Evolutionary conservation across 805 yeast genomes (phyloP), one percentile per base, ranked within the genome.

Genomic region (Candida palmyrensis): DNA sequence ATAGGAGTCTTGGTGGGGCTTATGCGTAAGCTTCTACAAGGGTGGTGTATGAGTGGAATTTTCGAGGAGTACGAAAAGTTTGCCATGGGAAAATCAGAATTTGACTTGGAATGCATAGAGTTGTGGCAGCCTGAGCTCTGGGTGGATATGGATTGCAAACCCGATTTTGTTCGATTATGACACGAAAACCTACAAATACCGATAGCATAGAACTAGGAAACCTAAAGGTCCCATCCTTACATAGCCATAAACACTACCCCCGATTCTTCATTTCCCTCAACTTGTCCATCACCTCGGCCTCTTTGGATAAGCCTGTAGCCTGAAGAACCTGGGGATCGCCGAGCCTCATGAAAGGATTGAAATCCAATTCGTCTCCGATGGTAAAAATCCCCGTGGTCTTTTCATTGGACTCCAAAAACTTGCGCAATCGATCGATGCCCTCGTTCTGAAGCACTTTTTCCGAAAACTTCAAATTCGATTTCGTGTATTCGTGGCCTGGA

Each of bases 401-500:
- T 47, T 86, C 95, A 55, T 84, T 66, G 1, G 52, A 48, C 6
- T 58, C 36, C 27, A 75, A 66, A 43, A 61, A 85, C 15, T 62
- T 44, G 29, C 71, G 79, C 42, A 90, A 67, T 13, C 56, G 54
- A 27, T 60, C 59, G 29, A 90, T 62, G 0, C 82, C 82, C 28
- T 63, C 68, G 35, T 71, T 62, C 28, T 66, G 54, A 35, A 86
- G 54, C 1, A 84, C 76, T 2, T 79, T 69, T 43, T 75, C 71
- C 13, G 92, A 85, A 55, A 92, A 92, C 43, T 71, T 74, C 15
- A 83, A 81, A 53, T 92, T 90, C 17, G 84, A 69, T 45, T 68
- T 72, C 5, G 98, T 92, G 61, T 92, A 92, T 61, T 92, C 99
- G 57, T 92, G 99, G 2, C 99, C 99, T 2, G 97, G 90, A 51